A percentile compares a stretch with the other conserved stretches of the same genome.
phyloP scores from a whole-genome alignment of 2,329 filamentous ascomycete genomes.

The Proliferodiscus dingleyae region DNA sequence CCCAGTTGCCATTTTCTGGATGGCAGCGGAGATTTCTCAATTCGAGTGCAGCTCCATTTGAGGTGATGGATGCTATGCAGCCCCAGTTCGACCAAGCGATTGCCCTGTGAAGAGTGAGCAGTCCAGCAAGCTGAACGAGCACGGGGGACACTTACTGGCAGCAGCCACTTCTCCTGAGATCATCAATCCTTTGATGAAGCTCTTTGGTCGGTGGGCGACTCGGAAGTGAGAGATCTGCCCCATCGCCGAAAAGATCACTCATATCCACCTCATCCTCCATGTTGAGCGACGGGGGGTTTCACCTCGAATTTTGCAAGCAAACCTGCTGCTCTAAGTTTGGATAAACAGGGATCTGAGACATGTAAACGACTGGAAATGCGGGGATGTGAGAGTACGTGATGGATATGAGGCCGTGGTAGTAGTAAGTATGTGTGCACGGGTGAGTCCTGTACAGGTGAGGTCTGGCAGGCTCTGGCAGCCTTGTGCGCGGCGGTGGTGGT shows the following conservation, averaged over 20 bases:
- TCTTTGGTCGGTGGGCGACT: conserved; percentile 56
- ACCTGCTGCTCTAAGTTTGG: no score
- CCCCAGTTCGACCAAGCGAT: conserved; percentile 86
- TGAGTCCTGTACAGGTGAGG: no score
- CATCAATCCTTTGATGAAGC: conserved; percentile 68
- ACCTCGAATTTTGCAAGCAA: not conserved
- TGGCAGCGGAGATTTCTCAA: conserved; percentile 68
- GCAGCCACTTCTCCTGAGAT: conserved; percentile 70
- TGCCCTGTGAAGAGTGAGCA: conserved; percentile 46
- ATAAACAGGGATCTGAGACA: not conserved
- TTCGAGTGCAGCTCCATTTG: conserved; percentile 65
- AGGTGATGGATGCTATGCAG: conserved; percentile 74
- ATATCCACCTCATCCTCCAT: conserved; percentile 54
- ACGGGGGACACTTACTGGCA: conserved; percentile 61
- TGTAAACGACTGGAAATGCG: no score
- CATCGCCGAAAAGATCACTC: conserved; percentile 71
- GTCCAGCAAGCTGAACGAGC: not conserved
- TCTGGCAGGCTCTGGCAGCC: no score
- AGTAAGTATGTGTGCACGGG: not conserved
- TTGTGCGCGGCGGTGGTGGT: not conserved
- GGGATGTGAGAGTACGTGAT: no score
- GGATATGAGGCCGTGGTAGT: not conserved
- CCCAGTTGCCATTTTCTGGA: conserved; percentile 67
- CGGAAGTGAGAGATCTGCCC: conserved; percentile 53
- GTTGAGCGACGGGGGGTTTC: conserved; percentile 46